Evolutionary conservation across 805 yeast species (phyloP).

Genomic region (Candida tibetensis): DNA sequence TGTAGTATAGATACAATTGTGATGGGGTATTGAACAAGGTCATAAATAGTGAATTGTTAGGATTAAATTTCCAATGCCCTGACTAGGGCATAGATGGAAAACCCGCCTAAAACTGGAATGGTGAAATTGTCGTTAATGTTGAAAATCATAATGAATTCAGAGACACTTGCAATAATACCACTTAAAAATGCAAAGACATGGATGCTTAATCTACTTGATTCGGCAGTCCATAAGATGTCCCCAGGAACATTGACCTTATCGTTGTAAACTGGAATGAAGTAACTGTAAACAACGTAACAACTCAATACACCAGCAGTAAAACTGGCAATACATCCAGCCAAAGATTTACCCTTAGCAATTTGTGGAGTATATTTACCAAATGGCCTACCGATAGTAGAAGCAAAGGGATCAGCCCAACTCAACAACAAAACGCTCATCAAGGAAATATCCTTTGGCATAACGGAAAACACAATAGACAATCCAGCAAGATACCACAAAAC

Average conservation of each 20-base stretch:
- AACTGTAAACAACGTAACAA: constrained; percentile 69
- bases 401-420: constrained; percentile 98
- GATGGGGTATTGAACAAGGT: too few relatives aligned
- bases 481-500: constrained; percentile 87
- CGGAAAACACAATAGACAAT: constrained; percentile 61
- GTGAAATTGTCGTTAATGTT: constrained; percentile 91
- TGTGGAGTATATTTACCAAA: constrained; percentile 84
- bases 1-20: neutral
- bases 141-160: constrained; percentile 78
- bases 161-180: constrained; percentile 80
- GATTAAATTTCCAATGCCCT: constrained; percentile 9
- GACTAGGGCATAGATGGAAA: constrained; percentile 54
- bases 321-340: constrained; percentile 91
- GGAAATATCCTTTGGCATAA: constrained; percentile 77
- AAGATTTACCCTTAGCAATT: constrained; percentile 68
- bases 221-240: constrained; percentile 64
- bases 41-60: neutral
- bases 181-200: constrained; percentile 53
- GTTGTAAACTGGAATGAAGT: constrained; percentile 62
- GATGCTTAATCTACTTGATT: constrained; percentile 55
- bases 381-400: constrained; percentile 86
- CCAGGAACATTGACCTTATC: constrained; percentile 49
- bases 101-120: constrained; percentile 82
- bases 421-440: constrained; percentile 73
- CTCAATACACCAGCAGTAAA: constrained; percentile 66